These are phyloP conservation scores for Nakaseomyces sp. DNA, from an alignment of 1,139 yeast genomes.

Conservation along the genomic window DNA sequence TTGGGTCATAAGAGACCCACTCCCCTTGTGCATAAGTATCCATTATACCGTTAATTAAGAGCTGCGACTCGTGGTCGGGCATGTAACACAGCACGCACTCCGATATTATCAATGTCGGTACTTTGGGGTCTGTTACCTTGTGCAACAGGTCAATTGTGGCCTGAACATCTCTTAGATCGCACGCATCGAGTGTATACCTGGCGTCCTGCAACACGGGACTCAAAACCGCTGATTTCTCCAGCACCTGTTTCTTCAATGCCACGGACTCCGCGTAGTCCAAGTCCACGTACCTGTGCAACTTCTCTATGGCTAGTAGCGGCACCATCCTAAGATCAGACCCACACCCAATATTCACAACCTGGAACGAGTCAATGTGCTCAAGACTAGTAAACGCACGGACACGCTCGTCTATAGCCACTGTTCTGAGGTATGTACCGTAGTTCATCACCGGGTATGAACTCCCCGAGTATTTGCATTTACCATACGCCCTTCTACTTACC, in stretches of 20 bases:
- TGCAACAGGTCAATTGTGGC: slow-evolving; percentile 15
- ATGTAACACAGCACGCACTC: slow-evolving; percentile 89
- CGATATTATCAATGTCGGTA: slow-evolving; percentile 68
- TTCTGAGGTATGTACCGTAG: slow-evolving; percentile 75
- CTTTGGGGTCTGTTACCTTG: slow-evolving; percentile 30
- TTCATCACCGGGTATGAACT: slow-evolving; percentile 71
- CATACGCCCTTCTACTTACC: slow-evolving; percentile 20
- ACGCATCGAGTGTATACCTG: slow-evolving; percentile 11
- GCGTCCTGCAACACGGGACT: neutral
- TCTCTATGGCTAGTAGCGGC: too few species aligned
- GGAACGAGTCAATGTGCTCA: slow-evolving; percentile 35
- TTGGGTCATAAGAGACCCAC: slow-evolving; percentile 75
- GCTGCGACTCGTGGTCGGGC: slow-evolving; percentile 47
- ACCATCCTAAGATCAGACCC: slow-evolving; percentile 78
- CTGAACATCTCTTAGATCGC: slow-evolving; percentile 24
- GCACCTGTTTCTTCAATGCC: slow-evolving; percentile 47
- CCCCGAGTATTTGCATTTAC: slow-evolving; percentile 24
- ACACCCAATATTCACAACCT: slow-evolving; percentile 81
- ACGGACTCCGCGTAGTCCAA: slow-evolving; percentile 65
- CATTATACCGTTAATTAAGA: slow-evolving; percentile 36
- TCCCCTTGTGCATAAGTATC: slow-evolving; percentile 35
- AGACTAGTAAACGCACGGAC: slow-evolving; percentile 44
- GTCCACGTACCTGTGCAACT: slow-evolving; percentile 50
- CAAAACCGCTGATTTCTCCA: slow-evolving; percentile 11
- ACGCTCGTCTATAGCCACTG: slow-evolving; percentile 49